Conservation (phyloP, 2,329 filamentous ascomycete species). For the Saccharata proteae region DNA sequence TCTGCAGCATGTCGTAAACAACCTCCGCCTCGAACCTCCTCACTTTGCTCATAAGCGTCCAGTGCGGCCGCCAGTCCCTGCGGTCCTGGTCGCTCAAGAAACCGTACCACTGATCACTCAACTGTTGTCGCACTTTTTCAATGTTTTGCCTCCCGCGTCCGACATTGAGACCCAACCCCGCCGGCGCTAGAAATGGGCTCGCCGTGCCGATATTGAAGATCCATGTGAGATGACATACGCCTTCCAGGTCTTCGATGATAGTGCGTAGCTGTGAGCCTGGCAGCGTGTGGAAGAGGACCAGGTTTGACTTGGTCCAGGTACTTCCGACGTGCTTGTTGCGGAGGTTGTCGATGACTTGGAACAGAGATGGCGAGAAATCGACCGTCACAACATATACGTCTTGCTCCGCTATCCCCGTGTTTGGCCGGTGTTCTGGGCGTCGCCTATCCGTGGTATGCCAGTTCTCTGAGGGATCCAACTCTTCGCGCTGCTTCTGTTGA, state of each 20-base stretch:
- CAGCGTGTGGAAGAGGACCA: constrained; percentile 35
- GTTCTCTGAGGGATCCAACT: too few species aligned
- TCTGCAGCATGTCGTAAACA: too few species aligned
- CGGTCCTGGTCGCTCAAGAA: constrained; percentile 32
- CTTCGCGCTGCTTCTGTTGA: too few species aligned
- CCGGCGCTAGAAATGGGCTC: constrained; percentile 28
- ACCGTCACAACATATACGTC: constrained; percentile 33
- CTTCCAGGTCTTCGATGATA: constrained; percentile 22
- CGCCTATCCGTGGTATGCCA: too few species aligned
- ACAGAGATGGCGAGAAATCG: constrained; percentile 25
- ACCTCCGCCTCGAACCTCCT: too few species aligned
- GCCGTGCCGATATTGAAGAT: constrained; percentile 27
- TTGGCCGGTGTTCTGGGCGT: constrained; percentile 20
- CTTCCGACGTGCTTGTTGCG: constrained; percentile 29
- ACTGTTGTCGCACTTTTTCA: constrained; percentile 22
- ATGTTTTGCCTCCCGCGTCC: constrained; percentile 20
- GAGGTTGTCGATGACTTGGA: constrained; percentile 26
- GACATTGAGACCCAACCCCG: constrained; percentile 28
- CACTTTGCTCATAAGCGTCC: constrained; percentile 38
- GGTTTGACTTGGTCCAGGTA: constrained; percentile 30
- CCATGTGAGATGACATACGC: constrained; percentile 17
- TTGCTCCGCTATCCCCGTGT: constrained; percentile 20
- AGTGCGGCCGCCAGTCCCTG: constrained; percentile 28
- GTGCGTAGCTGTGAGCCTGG: constrained; percentile 25
- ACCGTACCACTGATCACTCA: constrained; percentile 24